Evolutionary conservation across 1,284 basidiomycete species (phyloP), one percentile per base, ranked within the genome.

Genomic region (Ustilago shanxiensis): DNA sequence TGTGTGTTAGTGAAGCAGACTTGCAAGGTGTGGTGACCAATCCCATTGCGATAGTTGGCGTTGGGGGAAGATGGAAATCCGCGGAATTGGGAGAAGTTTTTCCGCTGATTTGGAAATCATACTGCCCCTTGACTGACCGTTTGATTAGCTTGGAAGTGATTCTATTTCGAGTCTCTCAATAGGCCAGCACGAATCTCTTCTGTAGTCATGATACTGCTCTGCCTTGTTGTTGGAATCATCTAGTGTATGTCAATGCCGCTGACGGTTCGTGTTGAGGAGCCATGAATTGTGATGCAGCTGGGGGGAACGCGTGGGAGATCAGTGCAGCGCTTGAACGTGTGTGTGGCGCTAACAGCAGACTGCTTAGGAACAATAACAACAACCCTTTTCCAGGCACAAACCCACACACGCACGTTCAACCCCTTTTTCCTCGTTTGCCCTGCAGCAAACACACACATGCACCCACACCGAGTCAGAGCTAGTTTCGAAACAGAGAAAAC

Each of bases 341-440:
- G 31, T 5, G 31, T 11, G 5, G 31, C 31, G 11, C 11, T 33
- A 33, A 33, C n/a, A n/a, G n/a, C n/a, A n/a, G n/a, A n/a, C n/a
- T n/a, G n/a, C n/a, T n/a, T n/a, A n/a, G n/a, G n/a, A n/a, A n/a
- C n/a, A n/a, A n/a, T n/a, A n/a, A n/a, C n/a, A n/a, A n/a, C n/a
- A n/a, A 33, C 31, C 6, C 31, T 33, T 11, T 33, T 14, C 16
- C 39, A 41, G 39, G 39, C 39, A 41, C 39, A 41, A 33, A 33
- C 39, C 6, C 39, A 20, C 39, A 20, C 39, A 41, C 39, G 14
- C 39, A 20, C 39, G 5, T 20, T 41, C 16, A 6, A 6, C 9
- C n/a, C 47, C 47, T 49, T 49, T 22, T 49, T 49, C 47, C 47
- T 22, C 20, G 47, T 28, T 49, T 49, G 47, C 47, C 11, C 47